Evolutionary conservation across 768 basidiomycete species (phyloP), one percentile per base, ranked within the genome.

Genomic region (Hygrocybe coccinea): DNA sequence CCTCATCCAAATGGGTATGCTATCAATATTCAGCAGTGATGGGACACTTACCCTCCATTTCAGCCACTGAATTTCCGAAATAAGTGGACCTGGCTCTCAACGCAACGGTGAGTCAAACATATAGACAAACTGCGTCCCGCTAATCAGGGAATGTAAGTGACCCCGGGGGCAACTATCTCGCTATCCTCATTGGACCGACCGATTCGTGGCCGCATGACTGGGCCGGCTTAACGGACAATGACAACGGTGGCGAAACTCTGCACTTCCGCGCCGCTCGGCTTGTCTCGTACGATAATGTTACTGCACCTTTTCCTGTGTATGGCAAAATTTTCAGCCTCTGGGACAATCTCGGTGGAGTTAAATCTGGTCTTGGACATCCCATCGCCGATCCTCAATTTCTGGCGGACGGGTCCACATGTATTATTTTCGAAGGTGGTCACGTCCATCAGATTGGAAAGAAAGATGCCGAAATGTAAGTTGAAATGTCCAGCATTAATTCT

Each of bases 371-470:
- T 29, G 48, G 48, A 34, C 34, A 49, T 49, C 48, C 48, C 14
- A 19, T 49, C 19, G 48, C 34, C 6, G 48, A 49, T 49, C 48
- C 48, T 49, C 48, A 49, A 34, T 22, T 49, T n/a, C 48, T 49
- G 2, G 5, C 17, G 10, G 48, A 49, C 29, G 48, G 48, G 15
- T 49, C 48, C 8, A n/a, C 19, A 6, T 52, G 50, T 17, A 52
- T 17, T 25, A 39, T 52, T n/a, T 52, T 52, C 50, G 50, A 52
- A 41, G 48, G 48, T 25, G 48, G 48, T 8, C 48, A 49, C 25
- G 33, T 49, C 5, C 48, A 49, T 35, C 48, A 49, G 29, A 29
- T 15, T 35, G 48, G 48, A 35, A 49, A 14, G 2, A 35, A n/a
- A 21, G 29, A 34, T 35, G 25, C 48, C 33, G 48, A 49, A 49